These are phyloP conservation scores for Leishmania lainsoni DNA, from an alignment of 208 protist genomes.

Conservation along the genomic window DNA sequence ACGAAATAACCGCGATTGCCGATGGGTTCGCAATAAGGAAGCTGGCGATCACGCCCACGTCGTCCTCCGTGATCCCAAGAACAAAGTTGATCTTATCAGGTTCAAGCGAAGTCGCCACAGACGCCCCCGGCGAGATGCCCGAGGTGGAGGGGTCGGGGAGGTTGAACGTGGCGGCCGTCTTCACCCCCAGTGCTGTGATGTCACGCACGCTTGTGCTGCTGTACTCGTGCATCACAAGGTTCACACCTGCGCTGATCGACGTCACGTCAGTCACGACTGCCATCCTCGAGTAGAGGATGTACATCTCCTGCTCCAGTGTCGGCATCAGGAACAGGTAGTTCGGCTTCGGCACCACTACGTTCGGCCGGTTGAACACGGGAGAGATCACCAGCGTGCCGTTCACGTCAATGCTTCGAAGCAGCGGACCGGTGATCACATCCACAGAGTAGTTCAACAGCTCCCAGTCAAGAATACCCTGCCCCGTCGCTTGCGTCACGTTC, in stretches of 20 bases:
- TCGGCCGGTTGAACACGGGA: neutral
- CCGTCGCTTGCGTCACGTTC: neutral
- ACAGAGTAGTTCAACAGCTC: constrained; percentile 14
- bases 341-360: neutral
- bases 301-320: constrained; percentile 64
- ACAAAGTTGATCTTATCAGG: neutral
- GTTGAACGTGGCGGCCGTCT: neutral
- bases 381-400: neutral
- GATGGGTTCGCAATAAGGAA: constrained; percentile 22
- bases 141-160: neutral
- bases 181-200: neutral
- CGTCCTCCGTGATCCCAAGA: constrained; percentile 14
- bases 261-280: neutral
- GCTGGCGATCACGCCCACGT: constrained; percentile 14
- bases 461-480: constrained; percentile 1
- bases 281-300: constrained; percentile 19
- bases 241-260: neutral
- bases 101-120: neutral
- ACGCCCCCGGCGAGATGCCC: neutral
- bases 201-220: neutral
- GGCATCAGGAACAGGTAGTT: constrained; percentile 21
- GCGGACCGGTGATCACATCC: constrained; percentile 6
- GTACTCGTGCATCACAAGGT: neutral
- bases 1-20: constrained; percentile 32
- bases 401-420: neutral